Evolutionary conservation across 257 asterid species (phyloP).

Genomic region (Solanum chiquidenum): DNA sequence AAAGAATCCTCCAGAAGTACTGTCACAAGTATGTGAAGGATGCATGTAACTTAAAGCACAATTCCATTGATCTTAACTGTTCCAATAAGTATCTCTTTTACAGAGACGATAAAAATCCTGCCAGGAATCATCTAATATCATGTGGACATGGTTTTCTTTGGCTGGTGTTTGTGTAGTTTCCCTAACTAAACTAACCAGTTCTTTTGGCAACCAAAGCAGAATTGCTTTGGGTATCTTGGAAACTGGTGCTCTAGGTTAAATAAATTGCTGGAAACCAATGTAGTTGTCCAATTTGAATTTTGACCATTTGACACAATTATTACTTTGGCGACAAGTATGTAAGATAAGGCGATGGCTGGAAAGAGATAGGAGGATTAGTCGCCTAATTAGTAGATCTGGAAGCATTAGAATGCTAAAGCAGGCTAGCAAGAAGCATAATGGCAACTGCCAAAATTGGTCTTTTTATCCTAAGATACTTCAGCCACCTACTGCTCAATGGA

Average conservation of each 20-base stretch:
- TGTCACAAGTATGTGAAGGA: neutral
- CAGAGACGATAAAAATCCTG: neutral
- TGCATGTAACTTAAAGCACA: neutral
- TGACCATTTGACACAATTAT: neutral
- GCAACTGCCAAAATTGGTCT: neutral
- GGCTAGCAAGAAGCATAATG: neutral
- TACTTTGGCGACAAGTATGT: neutral
- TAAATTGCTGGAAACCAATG: neutral
- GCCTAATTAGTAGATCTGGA: neutral
- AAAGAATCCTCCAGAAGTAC: neutral
- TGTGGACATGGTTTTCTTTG: neutral
- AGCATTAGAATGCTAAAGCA: neutral
- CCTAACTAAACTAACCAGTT: neutral
- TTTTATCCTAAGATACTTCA: neutral
- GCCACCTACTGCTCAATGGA: neutral
- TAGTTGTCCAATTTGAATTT: neutral
- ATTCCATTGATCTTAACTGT: neutral
- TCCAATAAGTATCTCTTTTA: neutral
- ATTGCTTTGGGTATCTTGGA: neutral
- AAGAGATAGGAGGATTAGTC: neutral
- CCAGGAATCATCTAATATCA: neutral
- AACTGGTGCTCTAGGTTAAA: neutral
- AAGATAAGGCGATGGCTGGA: neutral
- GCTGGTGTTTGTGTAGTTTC: neutral
- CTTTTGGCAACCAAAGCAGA: neutral